These are phyloP conservation scores for Calonectria multiphialidica DNA, from an alignment of 2,329 filamentous ascomycete species.

Conservation along the genomic window DNA sequence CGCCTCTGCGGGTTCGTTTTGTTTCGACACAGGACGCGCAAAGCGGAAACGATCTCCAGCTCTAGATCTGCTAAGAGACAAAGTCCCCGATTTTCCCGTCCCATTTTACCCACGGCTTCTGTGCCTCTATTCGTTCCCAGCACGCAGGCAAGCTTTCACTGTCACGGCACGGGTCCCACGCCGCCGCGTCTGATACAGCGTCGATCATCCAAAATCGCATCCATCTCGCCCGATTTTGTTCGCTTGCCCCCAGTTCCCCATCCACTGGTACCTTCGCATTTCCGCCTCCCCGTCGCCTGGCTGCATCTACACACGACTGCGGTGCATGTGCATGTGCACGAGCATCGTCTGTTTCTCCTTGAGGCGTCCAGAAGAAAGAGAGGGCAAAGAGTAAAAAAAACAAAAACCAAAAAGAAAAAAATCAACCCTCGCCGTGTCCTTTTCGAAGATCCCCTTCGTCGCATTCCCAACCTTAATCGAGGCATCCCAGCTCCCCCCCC, in stretches of 20 bases:
- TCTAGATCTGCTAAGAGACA: slow-evolving; percentile 5
- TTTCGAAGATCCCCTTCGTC: not conserved
- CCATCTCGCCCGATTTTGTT: slow-evolving; percentile 4
- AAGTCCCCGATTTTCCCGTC: slow-evolving; percentile 1
- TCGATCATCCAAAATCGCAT: slow-evolving; percentile 31
- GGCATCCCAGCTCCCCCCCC: not conserved
- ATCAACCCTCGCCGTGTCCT: not conserved
- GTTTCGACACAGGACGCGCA: not conserved
- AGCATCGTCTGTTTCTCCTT: not conserved
- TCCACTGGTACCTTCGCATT: not conserved
- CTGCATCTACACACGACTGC: not conserved
- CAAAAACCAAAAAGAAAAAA: not conserved
- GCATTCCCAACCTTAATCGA: not conserved
- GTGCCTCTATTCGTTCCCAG: slow-evolving; percentile 2
- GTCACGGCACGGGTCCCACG: slow-evolving; percentile 27
- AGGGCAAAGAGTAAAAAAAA: not conserved
- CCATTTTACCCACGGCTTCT: slow-evolving; percentile 7
- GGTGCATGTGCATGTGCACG: not conserved
- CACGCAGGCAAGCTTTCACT: slow-evolving; percentile 31
- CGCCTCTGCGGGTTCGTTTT: not conserved
- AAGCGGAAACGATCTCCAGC: slow-evolving; percentile 5
- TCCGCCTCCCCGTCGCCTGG: not conserved
- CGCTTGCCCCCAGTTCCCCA: not conserved
- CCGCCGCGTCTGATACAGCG: slow-evolving; percentile 26
- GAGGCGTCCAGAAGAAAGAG: not conserved